A percentile compares a stretch with the other conserved stretches of the same genome.
Conservation (phyloP, 2,329 filamentous ascomycete species). For the Cercospora citrullina region DNA sequence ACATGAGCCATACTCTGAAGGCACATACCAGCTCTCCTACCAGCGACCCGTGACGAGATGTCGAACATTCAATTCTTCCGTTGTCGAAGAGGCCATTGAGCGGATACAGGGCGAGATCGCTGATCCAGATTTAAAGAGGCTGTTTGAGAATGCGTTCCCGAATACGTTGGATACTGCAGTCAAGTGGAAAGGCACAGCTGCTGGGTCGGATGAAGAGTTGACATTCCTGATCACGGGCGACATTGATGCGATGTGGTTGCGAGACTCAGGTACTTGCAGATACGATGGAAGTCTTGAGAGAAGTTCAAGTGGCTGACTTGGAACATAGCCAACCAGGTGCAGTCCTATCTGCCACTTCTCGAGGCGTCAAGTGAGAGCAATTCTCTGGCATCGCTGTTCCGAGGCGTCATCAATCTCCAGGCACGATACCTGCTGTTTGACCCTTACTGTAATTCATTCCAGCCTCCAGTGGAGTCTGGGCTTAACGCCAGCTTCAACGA, state of each 20-base stretch:
- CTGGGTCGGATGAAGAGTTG: conserved; percentile 58
- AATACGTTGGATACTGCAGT: conserved; percentile 75
- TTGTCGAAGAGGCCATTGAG: conserved; percentile 44
- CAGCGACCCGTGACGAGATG: conserved; percentile 48
- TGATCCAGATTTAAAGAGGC: conserved; percentile 63
- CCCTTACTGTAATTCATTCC: conserved; percentile 56
- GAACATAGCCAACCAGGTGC: conserved; percentile 63
- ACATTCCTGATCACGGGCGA: conserved; percentile 61
- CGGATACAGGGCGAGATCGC: conserved; percentile 39
- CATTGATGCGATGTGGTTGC: conserved; percentile 58
- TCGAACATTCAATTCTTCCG: conserved; percentile 49
- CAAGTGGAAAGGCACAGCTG: conserved; percentile 62
- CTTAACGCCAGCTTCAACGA: conserved; percentile 44
- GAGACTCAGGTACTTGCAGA: conserved; percentile 37
- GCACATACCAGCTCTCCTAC: conserved; percentile 48
- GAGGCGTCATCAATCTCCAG: conserved; percentile 71
- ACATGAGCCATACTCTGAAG: conserved; percentile 48
- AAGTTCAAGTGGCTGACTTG: background rate
- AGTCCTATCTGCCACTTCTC: conserved; percentile 65
- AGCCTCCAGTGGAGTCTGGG: conserved; percentile 52
- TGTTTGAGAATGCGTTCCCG: conserved; percentile 72
- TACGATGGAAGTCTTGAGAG: background rate
- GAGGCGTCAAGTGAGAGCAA: conserved; percentile 54
- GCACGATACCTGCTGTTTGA: conserved; percentile 65
- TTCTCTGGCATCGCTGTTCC: conserved; percentile 66